Base-by-base conservation (phyloP, 2,329 filamentous ascomycete species). In the Aspergillus caelatus region DNA sequence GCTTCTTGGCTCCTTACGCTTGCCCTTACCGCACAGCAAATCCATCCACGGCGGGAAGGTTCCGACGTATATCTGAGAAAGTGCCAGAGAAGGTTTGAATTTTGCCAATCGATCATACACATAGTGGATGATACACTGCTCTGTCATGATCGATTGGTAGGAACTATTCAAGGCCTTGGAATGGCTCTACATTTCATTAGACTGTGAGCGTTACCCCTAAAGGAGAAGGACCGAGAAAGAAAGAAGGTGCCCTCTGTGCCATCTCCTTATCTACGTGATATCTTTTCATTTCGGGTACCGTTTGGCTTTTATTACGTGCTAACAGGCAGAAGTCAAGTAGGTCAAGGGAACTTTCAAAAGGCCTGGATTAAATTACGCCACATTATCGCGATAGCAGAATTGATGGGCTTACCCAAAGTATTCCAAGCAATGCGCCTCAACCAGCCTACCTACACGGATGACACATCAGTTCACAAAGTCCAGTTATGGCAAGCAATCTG, bases 361-460 rank as follows among this genome's bases (percentile, higher is more conserved):
- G 68, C 73, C 28, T 80, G 77, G 77, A 65, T 80, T 26, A 70
- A 68, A 26, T 60, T 80, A 21, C 77, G 78, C n/a, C 73, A 77
- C 46, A 67, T 74, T 23, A 74, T 79, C 30, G 74, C 77, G 4
- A 67, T 80, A 28, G 77, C 77, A 50, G 77, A 80, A 65, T 65
- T 80, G 2, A 76, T 79, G 53, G 78, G 78, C 2, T 64, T 80
- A 5, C 76, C 76, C 14, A 67, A 62, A n/a, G 30, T 61, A 5
- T 61, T 11, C 23, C 61, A 63, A 28, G n/a, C 59, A 7, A 39
- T 55, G 9, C 62, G 36, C 0, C 8, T 53, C 14, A 66, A 60
- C 23, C 64, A 52, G 19, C 5, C 45, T 30, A 48, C 21, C 21
- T 56, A 32, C 23, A 14, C 43, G 5, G 60, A 71, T 11, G 60